phyloP scores from a whole-genome alignment of 2,329 filamentous ascomycete genomes.

The Penicillium griseofulvum region DNA sequence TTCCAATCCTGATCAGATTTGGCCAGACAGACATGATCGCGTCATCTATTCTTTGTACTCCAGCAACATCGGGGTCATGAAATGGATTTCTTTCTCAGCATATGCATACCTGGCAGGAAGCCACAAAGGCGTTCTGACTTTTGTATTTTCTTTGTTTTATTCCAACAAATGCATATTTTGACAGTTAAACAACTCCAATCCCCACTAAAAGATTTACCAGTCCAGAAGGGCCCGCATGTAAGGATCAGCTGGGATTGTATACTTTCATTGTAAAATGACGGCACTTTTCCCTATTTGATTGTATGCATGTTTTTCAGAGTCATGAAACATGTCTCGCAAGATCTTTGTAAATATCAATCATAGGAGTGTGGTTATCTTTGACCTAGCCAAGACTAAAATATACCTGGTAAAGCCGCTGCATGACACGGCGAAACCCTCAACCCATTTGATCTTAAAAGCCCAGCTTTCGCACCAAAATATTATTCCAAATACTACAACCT shows the following conservation, averaged over 20 bases:
- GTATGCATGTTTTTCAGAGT: not conserved
- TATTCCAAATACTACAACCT: not conserved
- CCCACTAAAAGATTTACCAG: not conserved
- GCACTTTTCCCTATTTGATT: not conserved
- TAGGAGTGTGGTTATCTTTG: not conserved
- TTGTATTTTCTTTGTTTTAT: not conserved
- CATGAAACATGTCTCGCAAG: not conserved
- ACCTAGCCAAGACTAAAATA: not conserved
- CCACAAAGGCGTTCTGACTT: slow-evolving; percentile 6
- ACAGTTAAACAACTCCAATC: not conserved
- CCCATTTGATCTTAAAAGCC: not conserved
- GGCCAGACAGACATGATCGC: not conserved
- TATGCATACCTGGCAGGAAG: slow-evolving; percentile 7
- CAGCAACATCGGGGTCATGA: not conserved
- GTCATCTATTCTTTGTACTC: not conserved
- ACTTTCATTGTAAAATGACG: not conserved
- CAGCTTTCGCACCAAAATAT: not conserved
- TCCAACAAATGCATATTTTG: not conserved
- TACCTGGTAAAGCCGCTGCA: not conserved
- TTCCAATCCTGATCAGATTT: slow-evolving; percentile 53
- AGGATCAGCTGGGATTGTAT: not conserved
- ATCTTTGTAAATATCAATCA: not conserved
- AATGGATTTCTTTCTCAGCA: not conserved
- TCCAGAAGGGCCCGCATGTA: not conserved
- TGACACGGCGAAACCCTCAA: not conserved